Evolutionary conservation across 2,329 filamentous ascomycete genomes (phyloP).

Genomic region (Mycocentrospora acerina): DNA sequence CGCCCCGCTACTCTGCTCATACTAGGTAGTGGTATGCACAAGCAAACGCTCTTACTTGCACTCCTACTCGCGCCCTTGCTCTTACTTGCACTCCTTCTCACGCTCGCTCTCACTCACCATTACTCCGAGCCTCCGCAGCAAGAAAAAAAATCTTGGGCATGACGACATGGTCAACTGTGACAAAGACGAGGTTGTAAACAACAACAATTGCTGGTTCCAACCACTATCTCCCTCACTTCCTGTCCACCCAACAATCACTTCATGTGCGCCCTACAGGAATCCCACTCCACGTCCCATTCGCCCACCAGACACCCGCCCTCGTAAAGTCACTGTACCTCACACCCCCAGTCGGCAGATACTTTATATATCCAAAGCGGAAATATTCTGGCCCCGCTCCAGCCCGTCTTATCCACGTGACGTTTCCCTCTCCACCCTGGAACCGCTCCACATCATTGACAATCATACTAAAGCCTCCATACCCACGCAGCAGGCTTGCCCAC

Average conservation of each 20-base stretch:
- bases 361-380: constrained; percentile 40
- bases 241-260: constrained; percentile 1
- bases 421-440: constrained; percentile 58
- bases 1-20: not conserved
- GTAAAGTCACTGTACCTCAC: constrained; percentile 39
- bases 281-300: constrained; percentile 34
- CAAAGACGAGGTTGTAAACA: too few relatives aligned
- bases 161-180: too few relatives aligned
- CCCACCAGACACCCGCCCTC: constrained; percentile 32
- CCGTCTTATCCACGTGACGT: constrained; percentile 62
- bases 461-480: constrained; percentile 76
- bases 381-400: constrained; percentile 29
- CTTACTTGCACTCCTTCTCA: too few relatives aligned
- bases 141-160: too few relatives aligned
- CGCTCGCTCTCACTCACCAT: too few relatives aligned
- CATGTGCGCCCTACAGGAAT: constrained; percentile 20
- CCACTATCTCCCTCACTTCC: too few relatives aligned
- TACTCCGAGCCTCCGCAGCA: too few relatives aligned
- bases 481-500: constrained; percentile 45
- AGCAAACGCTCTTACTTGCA: too few relatives aligned
- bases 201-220: too few relatives aligned
- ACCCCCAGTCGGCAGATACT: constrained; percentile 30
- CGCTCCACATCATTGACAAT: constrained; percentile 85
- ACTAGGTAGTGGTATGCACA: too few relatives aligned
- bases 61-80: too few relatives aligned